Conservation (phyloP, 2,329 filamentous ascomycete species). For the Fusarium lyarnte region DNA sequence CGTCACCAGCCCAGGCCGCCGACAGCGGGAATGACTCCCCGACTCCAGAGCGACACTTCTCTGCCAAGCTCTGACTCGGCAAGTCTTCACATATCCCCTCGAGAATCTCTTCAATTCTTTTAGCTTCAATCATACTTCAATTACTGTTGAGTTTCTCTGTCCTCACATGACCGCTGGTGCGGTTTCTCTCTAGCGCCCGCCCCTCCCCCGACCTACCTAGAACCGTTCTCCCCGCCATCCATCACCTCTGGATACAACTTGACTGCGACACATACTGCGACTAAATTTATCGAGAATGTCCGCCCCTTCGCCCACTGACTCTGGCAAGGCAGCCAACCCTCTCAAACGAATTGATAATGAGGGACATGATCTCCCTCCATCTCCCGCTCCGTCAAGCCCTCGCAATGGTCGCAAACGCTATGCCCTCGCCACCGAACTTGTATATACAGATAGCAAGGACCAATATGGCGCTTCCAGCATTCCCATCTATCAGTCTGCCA, state of each 20-base stretch:
- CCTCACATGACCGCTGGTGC: neutral
- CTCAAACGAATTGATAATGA: conserved; percentile 77
- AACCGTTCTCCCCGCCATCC: conserved; percentile 6
- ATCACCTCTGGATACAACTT: neutral
- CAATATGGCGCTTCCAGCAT: conserved; percentile 97
- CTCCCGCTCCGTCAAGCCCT: conserved; percentile 91
- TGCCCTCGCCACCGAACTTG: conserved; percentile 92
- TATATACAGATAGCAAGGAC: conserved; percentile 95
- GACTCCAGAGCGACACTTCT: conserved; percentile 38
- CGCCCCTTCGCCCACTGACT: conserved; percentile 37
- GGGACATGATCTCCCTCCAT: conserved; percentile 87
- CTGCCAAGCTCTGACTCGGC: conserved; percentile 22
- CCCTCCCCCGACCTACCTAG: neutral
- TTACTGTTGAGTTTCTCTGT: neutral
- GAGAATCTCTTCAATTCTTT: conserved; percentile 9
- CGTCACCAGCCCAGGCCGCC: too few species aligned
- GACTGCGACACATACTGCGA: neutral
- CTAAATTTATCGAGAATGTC: conserved; percentile 31
- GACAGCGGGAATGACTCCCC: conserved; percentile 44
- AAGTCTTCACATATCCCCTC: conserved; percentile 12
- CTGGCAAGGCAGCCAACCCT: conserved; percentile 51
- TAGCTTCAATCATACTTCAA: conserved; percentile 10
- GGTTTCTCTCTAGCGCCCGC: neutral
- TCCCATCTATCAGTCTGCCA: conserved; percentile 98
- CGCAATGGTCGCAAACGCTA: conserved; percentile 84